Base-by-base conservation (phyloP, 2,329 filamentous ascomycete genomes). In the Ilyonectria robusta region DNA sequence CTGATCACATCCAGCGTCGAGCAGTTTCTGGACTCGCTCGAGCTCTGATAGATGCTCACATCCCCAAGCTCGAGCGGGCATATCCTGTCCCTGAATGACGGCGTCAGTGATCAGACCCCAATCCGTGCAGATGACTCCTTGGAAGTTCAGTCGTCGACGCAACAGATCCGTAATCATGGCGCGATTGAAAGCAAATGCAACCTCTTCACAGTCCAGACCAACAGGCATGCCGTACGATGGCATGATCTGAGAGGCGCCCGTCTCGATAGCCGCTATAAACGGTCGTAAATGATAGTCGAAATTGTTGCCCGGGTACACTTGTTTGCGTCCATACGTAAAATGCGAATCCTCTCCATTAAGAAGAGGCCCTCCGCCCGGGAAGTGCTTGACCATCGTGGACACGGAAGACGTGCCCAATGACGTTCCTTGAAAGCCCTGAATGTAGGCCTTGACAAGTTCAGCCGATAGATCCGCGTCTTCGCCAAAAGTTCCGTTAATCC, bases 171-270 rank as follows among this genome's bases (percentile, higher is more conserved):
- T 87, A 53, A 88, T 80, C 37, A 88, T 82, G 2, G 76, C 79
- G 66, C 84, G 85, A 77, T 87, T 87, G 76, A 88, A 86, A 0
- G 81, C 81, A 70, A 87, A 86, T 0, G 81, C 85, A 8, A 86
- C 83, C 13, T 83, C 74, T 70, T 85, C 84, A 59, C 81, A 85
- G 26, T 83, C 73, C 1, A 83, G 84, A 2, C 81, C 83, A 19
- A 86, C 81, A 59, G 55, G 2, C 6, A 82, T 77, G 2, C 81
- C 83, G 69, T 85, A 85, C 71, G 84, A 84, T 0, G 83, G 83
- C 84, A 86, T 85, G 35, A 86, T 85, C 67, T 86, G 84, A 4
- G 83, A 72, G 0, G 84, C 80, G 35, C 84, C 84, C 2, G 82
- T 83, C 2, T 80, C 81, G 47, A 86, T 83, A 8, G 84, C 84